phyloP scores from a whole-genome alignment of 192 early-diverging fungal genomes.

The Phycomyces blakesleeanus region DNA sequence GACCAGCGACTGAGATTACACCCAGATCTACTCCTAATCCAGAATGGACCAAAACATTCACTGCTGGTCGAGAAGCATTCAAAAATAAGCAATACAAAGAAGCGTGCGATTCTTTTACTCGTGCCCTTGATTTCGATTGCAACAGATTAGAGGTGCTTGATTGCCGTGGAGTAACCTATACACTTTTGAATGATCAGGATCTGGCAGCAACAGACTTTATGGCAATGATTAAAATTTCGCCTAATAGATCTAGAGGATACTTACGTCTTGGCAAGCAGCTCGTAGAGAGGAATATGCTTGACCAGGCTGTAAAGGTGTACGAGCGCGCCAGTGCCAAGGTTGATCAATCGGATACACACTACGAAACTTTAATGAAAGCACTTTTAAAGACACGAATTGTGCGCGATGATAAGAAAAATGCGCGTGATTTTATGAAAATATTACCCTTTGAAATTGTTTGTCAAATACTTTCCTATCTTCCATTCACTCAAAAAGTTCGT shows the following conservation, averaged over 20 bases:
- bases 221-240: background rate
- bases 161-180: conserved; percentile 3
- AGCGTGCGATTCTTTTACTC: conserved; percentile 4
- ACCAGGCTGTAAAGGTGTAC: conserved; percentile 3
- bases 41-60: background rate
- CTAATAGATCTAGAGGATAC: conserved; percentile 10
- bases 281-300: background rate
- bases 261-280: conserved; percentile 4
- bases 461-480: conserved; percentile 2
- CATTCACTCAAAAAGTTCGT: conserved; percentile 4
- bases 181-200: background rate
- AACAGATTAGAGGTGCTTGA: conserved; percentile 1
- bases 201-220: background rate
- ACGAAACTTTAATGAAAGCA: background rate
- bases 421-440: conserved; percentile 6
- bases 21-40: no score
- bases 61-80: conserved; percentile 2
- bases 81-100: background rate
- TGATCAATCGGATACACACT: background rate
- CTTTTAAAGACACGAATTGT: no score
- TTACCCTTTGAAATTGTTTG: conserved; percentile 10
- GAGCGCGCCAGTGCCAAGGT: background rate
- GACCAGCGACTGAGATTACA: no score
- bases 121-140: background rate
- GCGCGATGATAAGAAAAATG: no score